These are phyloP conservation scores for Ceratobasidium sp. DNA, from an alignment of 1,284 basidiomycete genomes.

Conservation along the genomic window DNA sequence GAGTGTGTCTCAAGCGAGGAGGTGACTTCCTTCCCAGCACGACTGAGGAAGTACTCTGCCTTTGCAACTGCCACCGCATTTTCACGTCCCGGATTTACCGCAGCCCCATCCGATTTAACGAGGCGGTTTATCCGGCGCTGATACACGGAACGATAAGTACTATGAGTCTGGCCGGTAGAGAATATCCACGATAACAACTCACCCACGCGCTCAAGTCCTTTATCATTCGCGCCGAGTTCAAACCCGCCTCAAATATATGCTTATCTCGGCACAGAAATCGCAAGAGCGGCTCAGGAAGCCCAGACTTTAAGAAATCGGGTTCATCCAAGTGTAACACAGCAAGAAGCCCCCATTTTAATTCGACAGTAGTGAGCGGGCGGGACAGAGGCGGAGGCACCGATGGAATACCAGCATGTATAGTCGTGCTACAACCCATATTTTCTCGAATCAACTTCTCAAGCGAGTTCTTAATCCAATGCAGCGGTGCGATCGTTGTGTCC, in stretches of 20 bases:
- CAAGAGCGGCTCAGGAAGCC: background rate
- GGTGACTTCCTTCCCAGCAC: too few relatives aligned
- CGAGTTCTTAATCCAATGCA: slow-evolving; percentile 8
- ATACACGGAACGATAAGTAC: background rate
- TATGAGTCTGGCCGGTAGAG: background rate
- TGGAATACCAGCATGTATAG: background rate
- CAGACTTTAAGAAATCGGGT: background rate
- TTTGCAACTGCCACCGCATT: background rate
- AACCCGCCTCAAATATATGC: background rate
- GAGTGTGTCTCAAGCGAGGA: too few relatives aligned
- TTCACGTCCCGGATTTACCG: background rate
- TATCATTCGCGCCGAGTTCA: background rate
- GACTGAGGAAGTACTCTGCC: background rate
- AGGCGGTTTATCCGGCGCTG: background rate
- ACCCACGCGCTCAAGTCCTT: background rate
- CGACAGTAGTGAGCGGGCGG: background rate
- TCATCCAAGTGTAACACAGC: background rate
- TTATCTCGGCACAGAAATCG: background rate
- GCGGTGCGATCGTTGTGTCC: background rate
- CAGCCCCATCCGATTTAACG: background rate
- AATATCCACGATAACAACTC: background rate
- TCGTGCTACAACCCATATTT: slow-evolving; percentile 4
- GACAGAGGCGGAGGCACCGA: background rate
- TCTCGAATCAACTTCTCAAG: slow-evolving; percentile 12
- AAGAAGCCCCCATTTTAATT: background rate